phyloP scores from a whole-genome alignment of 148 eudicot species.

The Nyssa sinensis region DNA sequence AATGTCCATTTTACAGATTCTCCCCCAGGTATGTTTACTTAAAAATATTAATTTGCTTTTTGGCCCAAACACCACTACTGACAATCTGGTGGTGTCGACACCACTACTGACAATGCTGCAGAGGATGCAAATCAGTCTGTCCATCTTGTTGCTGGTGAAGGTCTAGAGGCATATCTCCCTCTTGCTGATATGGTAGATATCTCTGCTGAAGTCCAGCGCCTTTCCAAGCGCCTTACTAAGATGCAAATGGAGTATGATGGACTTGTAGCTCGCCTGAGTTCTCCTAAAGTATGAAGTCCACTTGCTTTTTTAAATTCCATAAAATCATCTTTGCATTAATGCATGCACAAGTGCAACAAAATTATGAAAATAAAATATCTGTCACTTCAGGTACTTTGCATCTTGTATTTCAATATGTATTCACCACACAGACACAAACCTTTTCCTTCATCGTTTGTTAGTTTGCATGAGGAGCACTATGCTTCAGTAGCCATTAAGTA shows the following conservation, averaged over 20 bases:
- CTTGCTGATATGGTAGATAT: constrained; percentile 96
- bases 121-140: constrained; percentile 89
- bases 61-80: background rate
- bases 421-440: background rate
- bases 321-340: background rate
- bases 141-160: constrained; percentile 94
- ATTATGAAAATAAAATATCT: background rate
- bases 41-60: background rate
- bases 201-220: constrained; percentile 84
- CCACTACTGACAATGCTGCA: constrained; percentile 25
- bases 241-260: constrained; percentile 88
- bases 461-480: background rate
- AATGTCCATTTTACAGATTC: constrained; percentile 58
- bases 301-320: background rate
- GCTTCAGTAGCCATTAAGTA: background rate
- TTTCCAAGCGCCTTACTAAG: constrained; percentile 76
- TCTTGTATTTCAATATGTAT: no score
- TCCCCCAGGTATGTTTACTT: constrained; percentile 59
- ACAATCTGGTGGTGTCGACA: background rate
- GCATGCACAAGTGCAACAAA: background rate
- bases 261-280: constrained; percentile 66
- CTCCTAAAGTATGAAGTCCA: constrained; percentile 57
- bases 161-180: constrained; percentile 97
- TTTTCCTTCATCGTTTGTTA: background rate
- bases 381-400: background rate